These are phyloP conservation scores for Aspergillus sp. DNA, from an alignment of 2,329 filamentous ascomycete species.

Conservation along the genomic window DNA sequence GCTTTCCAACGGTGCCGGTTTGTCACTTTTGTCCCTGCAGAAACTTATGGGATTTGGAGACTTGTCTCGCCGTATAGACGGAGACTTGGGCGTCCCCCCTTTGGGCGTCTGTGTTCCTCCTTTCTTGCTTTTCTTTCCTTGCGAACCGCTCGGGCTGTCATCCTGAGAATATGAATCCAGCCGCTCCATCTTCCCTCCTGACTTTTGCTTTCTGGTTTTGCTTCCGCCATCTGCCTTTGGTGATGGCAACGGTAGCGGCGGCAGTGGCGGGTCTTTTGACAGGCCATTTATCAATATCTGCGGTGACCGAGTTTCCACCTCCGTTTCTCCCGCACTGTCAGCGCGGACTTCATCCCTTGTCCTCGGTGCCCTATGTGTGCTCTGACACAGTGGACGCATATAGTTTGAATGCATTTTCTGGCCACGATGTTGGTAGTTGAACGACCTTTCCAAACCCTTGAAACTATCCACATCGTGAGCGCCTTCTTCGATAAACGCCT, in stretches of 20 bases:
- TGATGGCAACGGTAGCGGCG: slow-evolving; percentile 6
- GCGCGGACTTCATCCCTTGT: slow-evolving; percentile 24
- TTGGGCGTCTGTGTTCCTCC: slow-evolving; percentile 27
- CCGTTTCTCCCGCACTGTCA: slow-evolving; percentile 31
- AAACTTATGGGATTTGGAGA: slow-evolving; percentile 38
- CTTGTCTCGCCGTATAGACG: slow-evolving; percentile 33
- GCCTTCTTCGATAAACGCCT: slow-evolving; percentile 64
- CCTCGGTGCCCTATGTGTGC: slow-evolving; percentile 40
- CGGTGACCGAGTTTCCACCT: slow-evolving; percentile 10
- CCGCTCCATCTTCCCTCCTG: slow-evolving; percentile 27
- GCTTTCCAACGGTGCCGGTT: slow-evolving; percentile 16
- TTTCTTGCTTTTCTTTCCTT: slow-evolving; percentile 33
- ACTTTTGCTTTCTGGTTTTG: slow-evolving; percentile 29
- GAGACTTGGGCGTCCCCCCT: slow-evolving; percentile 32
- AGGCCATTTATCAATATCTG: slow-evolving; percentile 24
- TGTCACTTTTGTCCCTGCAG: slow-evolving; percentile 27
- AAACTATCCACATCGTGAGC: slow-evolving; percentile 63
- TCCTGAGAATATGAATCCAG: slow-evolving; percentile 27
- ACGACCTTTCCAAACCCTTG: slow-evolving; percentile 61
- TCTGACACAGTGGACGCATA: slow-evolving; percentile 61
- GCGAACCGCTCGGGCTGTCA: slow-evolving; percentile 19
- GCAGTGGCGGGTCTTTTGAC: slow-evolving; percentile 16
- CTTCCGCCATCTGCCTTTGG: slow-evolving; percentile 3
- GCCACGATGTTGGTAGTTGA: slow-evolving; percentile 62
- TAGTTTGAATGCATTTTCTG: slow-evolving; percentile 60